phyloP scores from a whole-genome alignment of 169 alveolate species.

The Blepharisma undulans region DNA sequence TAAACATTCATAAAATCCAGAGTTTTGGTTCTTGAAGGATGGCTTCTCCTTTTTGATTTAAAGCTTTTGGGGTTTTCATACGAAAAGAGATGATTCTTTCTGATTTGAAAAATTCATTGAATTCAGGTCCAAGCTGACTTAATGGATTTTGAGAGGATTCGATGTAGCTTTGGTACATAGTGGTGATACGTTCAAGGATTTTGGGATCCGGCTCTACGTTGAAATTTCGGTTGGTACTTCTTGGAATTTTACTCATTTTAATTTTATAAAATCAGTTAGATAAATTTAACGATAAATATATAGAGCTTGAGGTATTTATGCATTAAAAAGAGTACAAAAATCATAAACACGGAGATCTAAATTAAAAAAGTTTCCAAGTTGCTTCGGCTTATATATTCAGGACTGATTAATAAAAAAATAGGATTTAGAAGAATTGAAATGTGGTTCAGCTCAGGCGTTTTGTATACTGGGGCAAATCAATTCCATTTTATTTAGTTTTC shows the following conservation, averaged over 20 bases:
- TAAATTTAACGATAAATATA: neutral
- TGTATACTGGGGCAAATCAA: too few relatives aligned
- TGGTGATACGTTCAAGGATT: neutral
- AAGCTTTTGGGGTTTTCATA: neutral
- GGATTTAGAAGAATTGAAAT: too few relatives aligned
- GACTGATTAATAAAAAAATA: too few relatives aligned
- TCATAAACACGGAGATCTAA: too few relatives aligned
- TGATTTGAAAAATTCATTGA: constrained; percentile 29
- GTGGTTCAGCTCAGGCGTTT: too few relatives aligned
- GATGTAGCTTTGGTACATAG: neutral
- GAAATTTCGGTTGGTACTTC: neutral
- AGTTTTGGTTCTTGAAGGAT: neutral
- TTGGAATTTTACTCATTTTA: neutral
- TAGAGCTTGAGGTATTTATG: neutral
- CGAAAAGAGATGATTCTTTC: constrained; percentile 29
- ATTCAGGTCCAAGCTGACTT: neutral
- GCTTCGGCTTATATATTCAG: too few relatives aligned
- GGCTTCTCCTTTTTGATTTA: constrained; percentile 35
- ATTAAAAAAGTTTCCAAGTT: too few relatives aligned
- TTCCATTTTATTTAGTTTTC: too few relatives aligned
- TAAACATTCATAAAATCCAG: constrained; percentile 18
- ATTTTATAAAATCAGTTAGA: neutral
- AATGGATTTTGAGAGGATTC: neutral
- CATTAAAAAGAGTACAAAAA: too few relatives aligned
- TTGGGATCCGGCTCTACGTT: neutral